Conservation (phyloP, 2,329 filamentous ascomycete species). For the Byssothecium circinans region DNA sequence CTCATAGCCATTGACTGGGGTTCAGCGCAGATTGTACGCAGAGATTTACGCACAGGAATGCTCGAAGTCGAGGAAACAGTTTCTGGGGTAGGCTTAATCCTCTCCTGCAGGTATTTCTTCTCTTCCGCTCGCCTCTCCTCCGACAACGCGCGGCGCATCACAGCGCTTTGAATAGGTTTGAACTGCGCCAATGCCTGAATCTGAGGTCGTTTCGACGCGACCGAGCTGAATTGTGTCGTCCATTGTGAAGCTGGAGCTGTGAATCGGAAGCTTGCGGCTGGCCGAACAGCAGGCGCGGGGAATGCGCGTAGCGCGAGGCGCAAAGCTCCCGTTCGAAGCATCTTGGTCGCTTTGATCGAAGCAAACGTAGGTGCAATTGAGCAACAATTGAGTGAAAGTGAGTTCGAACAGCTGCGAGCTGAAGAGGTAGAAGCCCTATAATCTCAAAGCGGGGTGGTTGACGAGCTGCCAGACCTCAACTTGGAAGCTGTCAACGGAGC, state of each 20-base stretch:
- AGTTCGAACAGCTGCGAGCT: too few species aligned
- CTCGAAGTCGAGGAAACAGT: conserved; percentile 62
- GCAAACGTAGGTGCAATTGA: too few species aligned
- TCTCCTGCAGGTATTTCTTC: conserved; percentile 55
- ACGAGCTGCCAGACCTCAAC: not conserved
- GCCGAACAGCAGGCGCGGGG: conserved; percentile 30
- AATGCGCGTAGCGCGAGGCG: conserved; percentile 46
- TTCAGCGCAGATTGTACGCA: too few species aligned
- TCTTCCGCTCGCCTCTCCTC: conserved; percentile 60
- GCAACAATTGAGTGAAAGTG: too few species aligned
- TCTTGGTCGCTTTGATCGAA: too few species aligned
- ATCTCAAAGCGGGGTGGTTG: not conserved
- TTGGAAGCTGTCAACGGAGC: not conserved
- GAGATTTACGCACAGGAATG: too few species aligned
- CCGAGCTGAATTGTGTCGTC: conserved; percentile 47
- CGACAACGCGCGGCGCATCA: conserved; percentile 47
- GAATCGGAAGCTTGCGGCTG: conserved; percentile 27
- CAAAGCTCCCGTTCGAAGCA: conserved; percentile 50
- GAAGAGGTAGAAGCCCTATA: too few species aligned
- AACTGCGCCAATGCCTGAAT: conserved; percentile 27
- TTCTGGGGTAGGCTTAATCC: conserved; percentile 62
- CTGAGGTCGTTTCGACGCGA: conserved; percentile 40
- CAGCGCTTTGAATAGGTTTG: conserved; percentile 37
- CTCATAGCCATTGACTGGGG: too few species aligned
- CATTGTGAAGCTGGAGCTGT: conserved; percentile 35